phyloP scores from a whole-genome alignment of 371 early-diverging fungal genomes.

The Rhizopus delemar region DNA sequence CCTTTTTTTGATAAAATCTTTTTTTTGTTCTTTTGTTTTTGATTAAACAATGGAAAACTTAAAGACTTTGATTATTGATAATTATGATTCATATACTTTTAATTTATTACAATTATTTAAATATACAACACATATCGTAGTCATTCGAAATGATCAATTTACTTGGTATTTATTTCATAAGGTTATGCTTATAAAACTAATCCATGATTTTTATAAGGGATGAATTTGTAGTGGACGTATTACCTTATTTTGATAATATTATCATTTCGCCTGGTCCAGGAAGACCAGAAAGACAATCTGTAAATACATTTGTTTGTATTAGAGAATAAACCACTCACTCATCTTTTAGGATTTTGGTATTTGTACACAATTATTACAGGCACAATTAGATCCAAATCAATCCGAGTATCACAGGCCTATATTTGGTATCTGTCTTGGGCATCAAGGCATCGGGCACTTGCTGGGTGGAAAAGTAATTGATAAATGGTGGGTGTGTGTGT shows the following conservation, averaged over 20 bases:
- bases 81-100: conserved; percentile 96
- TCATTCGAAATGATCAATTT: conserved; percentile 91
- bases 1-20: neutral
- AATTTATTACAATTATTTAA: conserved; percentile 81
- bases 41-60: conserved; percentile 9
- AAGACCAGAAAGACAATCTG: conserved; percentile 58
- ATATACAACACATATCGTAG: conserved; percentile 57
- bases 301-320: conserved; percentile 15
- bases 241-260: conserved; percentile 86
- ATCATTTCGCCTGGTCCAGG: conserved; percentile 96
- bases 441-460: conserved; percentile 87
- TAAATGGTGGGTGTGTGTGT: neutral
- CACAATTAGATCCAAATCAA: conserved; percentile 42
- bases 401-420: conserved; percentile 65
- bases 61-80: conserved; percentile 84
- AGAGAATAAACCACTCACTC: neutral
- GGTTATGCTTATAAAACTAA: conserved; percentile 27
- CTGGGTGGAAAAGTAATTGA: conserved; percentile 75
- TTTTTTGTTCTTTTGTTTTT: conserved; percentile 12
- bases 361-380: conserved; percentile 65
- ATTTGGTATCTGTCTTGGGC: conserved; percentile 98
- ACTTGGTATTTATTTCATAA: conserved; percentile 60
- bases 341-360: conserved; percentile 82
- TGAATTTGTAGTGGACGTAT: conserved; percentile 53
- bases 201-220: conserved; percentile 39